These are phyloP conservation scores for Corchorus olitorius DNA, from an alignment of 345 rosid genomes.

Conservation along the genomic window DNA sequence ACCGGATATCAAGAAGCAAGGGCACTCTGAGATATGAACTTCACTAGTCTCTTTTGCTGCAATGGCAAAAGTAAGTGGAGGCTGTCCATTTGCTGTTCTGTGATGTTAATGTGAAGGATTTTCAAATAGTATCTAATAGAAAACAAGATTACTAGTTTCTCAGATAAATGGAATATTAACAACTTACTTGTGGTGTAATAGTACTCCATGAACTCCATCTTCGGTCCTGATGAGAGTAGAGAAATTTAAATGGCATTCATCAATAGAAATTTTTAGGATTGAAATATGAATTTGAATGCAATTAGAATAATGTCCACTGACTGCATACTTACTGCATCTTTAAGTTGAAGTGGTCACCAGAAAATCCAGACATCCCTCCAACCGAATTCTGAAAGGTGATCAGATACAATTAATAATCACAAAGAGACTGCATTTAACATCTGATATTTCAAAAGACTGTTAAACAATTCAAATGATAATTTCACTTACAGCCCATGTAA, in stretches of 20 bases:
- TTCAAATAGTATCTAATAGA: background rate
- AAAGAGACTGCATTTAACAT: slow-evolving; percentile 3
- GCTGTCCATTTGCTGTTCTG: slow-evolving; percentile 78
- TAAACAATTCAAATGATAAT: background rate
- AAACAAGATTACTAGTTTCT: slow-evolving; percentile 10
- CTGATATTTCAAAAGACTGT: background rate
- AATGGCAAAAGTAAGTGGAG: slow-evolving; percentile 64
- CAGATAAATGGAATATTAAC: slow-evolving; percentile 17
- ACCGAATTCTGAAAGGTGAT: slow-evolving; percentile 69
- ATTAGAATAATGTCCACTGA: background rate
- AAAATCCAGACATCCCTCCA: slow-evolving; percentile 82
- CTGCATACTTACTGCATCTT: slow-evolving; percentile 50
- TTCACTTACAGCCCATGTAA: slow-evolving; percentile 85
- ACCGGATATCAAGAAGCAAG: slow-evolving; percentile 68
- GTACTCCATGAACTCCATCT: slow-evolving; percentile 76
- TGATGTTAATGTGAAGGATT: background rate
- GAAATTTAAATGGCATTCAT: slow-evolving; percentile 14
- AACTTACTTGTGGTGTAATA: slow-evolving; percentile 76
- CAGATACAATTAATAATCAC: background rate
- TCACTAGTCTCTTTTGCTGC: slow-evolving; percentile 68
- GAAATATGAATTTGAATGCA: background rate
- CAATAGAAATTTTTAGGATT: background rate
- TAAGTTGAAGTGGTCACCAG: slow-evolving; percentile 86
- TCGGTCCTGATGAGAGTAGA: slow-evolving; percentile 44
- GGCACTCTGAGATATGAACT: slow-evolving; percentile 72